phyloP scores from a whole-genome alignment of 805 yeast species.

The Cyberlindnera veronae region DNA sequence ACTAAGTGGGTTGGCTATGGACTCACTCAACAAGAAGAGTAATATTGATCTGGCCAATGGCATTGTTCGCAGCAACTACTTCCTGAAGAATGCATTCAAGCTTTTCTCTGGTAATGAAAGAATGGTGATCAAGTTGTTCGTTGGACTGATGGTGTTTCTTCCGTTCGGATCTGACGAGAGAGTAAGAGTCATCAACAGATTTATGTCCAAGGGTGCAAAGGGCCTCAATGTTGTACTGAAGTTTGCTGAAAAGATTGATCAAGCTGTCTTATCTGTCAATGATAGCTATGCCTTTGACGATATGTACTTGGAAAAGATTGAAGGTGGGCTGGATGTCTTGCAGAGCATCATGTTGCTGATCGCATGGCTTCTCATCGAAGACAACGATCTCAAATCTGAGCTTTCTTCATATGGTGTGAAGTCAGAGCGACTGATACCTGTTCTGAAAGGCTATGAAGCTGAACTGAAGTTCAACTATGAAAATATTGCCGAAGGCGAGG shows the following conservation, averaged over 20 bases:
- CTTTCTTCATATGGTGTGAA: constrained; percentile 3
- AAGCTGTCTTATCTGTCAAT: constrained; percentile 1
- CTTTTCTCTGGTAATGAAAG: constrained; percentile 7
- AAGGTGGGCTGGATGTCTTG: constrained; percentile 17
- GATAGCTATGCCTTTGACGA: constrained; percentile 14
- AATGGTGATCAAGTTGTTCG: constrained; percentile 11
- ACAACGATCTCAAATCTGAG: constrained; percentile 13
- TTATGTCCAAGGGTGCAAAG: constrained; percentile 15
- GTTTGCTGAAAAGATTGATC: constrained; percentile 1
- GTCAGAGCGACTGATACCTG: neutral
- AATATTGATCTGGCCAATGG: constrained; percentile 14
- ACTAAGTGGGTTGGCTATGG: constrained; percentile 13
- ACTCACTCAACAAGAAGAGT: constrained; percentile 8
- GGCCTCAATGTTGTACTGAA: constrained; percentile 11
- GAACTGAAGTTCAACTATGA: constrained; percentile 15
- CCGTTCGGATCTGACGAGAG: constrained; percentile 24
- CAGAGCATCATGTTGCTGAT: constrained; percentile 17
- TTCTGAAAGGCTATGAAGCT: constrained; percentile 10
- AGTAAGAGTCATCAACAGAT: constrained; percentile 22
- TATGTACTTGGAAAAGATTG: constrained; percentile 18
- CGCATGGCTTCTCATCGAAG: constrained; percentile 24
- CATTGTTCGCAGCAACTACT: constrained; percentile 12
- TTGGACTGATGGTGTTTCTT: constrained; percentile 15
- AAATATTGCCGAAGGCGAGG: constrained; percentile 4
- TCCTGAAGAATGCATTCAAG: constrained; percentile 18